These are phyloP conservation scores for Misopates orontium DNA, from an alignment of 257 asterid genomes.

Conservation along the genomic window DNA sequence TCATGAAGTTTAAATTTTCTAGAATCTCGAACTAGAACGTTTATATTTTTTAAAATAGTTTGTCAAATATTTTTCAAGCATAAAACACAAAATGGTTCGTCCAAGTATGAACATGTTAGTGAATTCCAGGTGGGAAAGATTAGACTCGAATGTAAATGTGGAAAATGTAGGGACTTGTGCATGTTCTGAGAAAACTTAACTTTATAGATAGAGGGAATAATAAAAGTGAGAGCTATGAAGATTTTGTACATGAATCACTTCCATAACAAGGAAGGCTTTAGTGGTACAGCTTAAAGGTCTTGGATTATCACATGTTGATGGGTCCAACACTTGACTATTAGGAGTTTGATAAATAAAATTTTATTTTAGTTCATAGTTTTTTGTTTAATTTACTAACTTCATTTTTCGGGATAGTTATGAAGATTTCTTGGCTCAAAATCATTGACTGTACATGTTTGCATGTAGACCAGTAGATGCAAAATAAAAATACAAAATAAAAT, in stretches of 20 bases:
- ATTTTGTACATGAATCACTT: conserved; percentile 7
- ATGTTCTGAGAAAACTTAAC: conserved; percentile 7
- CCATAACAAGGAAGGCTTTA: not conserved
- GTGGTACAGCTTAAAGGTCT: conserved; percentile 19
- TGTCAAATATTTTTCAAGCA: not conserved
- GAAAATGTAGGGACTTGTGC: conserved; percentile 19
- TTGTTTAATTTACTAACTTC: not conserved
- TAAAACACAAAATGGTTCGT: not conserved
- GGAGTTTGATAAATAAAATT: not conserved
- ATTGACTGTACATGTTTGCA: no score
- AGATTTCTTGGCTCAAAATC: no score
- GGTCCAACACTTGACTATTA: not conserved
- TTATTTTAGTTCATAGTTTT: not conserved
- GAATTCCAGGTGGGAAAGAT: conserved; percentile 17
- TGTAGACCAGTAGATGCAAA: no score
- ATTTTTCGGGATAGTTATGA: no score
- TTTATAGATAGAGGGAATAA: conserved; percentile 4
- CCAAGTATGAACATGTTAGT: not conserved
- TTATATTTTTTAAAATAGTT: no score
- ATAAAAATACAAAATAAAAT: no score
- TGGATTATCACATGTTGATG: conserved; percentile 6
- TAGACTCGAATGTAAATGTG: conserved; percentile 3
- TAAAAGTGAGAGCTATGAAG: conserved; percentile 9
- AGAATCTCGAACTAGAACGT: no score
- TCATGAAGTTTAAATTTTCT: no score